These are phyloP conservation scores for Candida quercuum DNA, from an alignment of 805 yeast genomes.

Conservation along the genomic window DNA sequence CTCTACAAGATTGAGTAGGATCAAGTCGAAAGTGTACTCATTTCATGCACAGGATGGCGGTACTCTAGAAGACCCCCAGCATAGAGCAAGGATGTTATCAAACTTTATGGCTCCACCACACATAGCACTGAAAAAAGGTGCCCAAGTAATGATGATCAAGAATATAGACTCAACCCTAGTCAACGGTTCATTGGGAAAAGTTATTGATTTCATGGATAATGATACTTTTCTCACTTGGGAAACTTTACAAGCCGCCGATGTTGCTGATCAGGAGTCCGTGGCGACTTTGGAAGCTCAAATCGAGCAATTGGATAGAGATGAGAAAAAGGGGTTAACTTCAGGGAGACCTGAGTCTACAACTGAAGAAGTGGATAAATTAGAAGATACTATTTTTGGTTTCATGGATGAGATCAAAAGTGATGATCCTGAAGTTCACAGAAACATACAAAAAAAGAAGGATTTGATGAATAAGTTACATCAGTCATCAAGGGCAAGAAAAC, in stretches of 20 bases:
- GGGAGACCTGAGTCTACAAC: slow-evolving; percentile 8
- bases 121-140: slow-evolving; percentile 57
- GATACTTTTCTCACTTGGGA: slow-evolving; percentile 40
- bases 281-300: slow-evolving; percentile 23
- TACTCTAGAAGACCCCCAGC: slow-evolving; percentile 31
- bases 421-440: slow-evolving; percentile 23
- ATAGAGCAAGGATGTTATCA: slow-evolving; percentile 39
- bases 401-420: slow-evolving; percentile 25
- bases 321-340: slow-evolving; percentile 1
- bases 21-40: slow-evolving; percentile 38
- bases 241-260: slow-evolving; percentile 17
- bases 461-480: slow-evolving; percentile 37
- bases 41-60: slow-evolving; percentile 58
- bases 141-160: slow-evolving; percentile 81
- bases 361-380: slow-evolving; percentile 22
- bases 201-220: slow-evolving; percentile 51
- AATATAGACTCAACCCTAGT: slow-evolving; percentile 69
- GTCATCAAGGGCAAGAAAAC: slow-evolving; percentile 40
- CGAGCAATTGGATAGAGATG: slow-evolving; percentile 4
- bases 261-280: no score
- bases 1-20: slow-evolving; percentile 35
- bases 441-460: slow-evolving; percentile 42
- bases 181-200: slow-evolving; percentile 73
- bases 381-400: slow-evolving; percentile 47
- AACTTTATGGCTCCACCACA: slow-evolving; percentile 59